Evolutionary conservation across 306 rosid genomes (phyloP).

Genomic region (Begonia masoniana): DNA sequence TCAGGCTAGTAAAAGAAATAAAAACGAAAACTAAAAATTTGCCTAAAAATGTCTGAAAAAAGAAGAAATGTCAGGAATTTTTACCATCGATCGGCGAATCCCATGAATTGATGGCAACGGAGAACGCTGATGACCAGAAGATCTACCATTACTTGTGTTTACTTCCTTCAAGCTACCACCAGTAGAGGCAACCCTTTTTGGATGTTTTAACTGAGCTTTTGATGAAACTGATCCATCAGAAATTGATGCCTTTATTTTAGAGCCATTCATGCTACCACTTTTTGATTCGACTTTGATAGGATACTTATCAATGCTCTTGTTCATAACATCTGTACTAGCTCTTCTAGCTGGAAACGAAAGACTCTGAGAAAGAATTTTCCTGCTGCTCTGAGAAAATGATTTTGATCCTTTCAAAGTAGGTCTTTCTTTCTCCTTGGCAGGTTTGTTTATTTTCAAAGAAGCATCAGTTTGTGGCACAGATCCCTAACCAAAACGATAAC

Average conservation of each 20-base stretch:
- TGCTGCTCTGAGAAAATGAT: conserved; percentile 28
- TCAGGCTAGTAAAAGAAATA: conserved; percentile 23
- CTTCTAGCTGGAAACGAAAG: conserved; percentile 62
- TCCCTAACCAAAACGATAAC: not conserved
- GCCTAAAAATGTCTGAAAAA: not conserved
- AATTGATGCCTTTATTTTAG: conserved; percentile 21
- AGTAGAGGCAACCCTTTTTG: conserved; percentile 29
- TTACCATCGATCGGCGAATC: conserved; percentile 33
- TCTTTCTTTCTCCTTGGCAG: conserved; percentile 34
- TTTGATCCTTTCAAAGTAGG: conserved; percentile 28
- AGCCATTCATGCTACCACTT: conserved; percentile 23
- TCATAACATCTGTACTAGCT: conserved; percentile 33
- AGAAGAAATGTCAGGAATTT: not conserved
- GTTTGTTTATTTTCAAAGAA: conserved; percentile 38
- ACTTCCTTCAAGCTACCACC: conserved; percentile 37
- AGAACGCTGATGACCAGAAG: conserved; percentile 12
- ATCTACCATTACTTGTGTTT: conserved; percentile 23
- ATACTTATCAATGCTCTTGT: conserved; percentile 50
- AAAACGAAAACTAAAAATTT: conserved; percentile 4
- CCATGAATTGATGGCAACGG: conserved; percentile 36
- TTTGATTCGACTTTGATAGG: conserved; percentile 28
- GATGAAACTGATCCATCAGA: conserved; percentile 20
- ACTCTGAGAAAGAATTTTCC: conserved; percentile 54
- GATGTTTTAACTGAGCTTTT: conserved; percentile 13
- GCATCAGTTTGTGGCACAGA: conserved; percentile 10